These are phyloP conservation scores for Alternaria rosae DNA, from an alignment of 2,329 filamentous ascomycete genomes.

Conservation along the genomic window DNA sequence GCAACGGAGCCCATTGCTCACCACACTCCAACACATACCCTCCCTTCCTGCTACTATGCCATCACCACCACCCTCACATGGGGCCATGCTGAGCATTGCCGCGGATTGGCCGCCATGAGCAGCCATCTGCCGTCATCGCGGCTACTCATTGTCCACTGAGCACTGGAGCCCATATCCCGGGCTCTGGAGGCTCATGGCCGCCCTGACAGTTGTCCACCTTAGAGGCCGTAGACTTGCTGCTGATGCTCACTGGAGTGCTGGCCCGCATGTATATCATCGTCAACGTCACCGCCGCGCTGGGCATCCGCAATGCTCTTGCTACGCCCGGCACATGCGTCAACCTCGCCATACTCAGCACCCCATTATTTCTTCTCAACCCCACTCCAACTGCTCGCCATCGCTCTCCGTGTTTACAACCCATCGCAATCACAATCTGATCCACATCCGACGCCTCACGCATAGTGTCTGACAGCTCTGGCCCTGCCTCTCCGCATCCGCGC, in stretches of 20 bases:
- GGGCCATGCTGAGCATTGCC: conserved; percentile 33
- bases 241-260: conserved; percentile 33
- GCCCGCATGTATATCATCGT: conserved; percentile 37
- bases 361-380: conserved; percentile 17
- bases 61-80: conserved; percentile 25
- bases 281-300: conserved; percentile 33
- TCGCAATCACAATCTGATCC: conserved; percentile 15
- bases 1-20: conserved; percentile 35
- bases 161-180: conserved; percentile 23
- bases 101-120: conserved; percentile 37
- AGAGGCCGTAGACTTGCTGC: conserved; percentile 29
- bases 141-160: conserved; percentile 25
- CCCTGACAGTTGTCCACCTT: conserved; percentile 30
- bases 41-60: conserved; percentile 34
- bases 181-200: conserved; percentile 27
- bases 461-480: conserved; percentile 49
- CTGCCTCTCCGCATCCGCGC: conserved; percentile 41
- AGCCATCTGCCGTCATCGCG: conserved; percentile 30
- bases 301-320: conserved; percentile 17
- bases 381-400: conserved; percentile 10
- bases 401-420: conserved; percentile 30
- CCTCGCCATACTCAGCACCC: conserved; percentile 8
- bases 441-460: conserved; percentile 35
- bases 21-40: conserved; percentile 38
- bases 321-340: conserved; percentile 14